These are phyloP conservation scores for Asclepias syriaca DNA, from an alignment of 257 asterid species.

Conservation along the genomic window DNA sequence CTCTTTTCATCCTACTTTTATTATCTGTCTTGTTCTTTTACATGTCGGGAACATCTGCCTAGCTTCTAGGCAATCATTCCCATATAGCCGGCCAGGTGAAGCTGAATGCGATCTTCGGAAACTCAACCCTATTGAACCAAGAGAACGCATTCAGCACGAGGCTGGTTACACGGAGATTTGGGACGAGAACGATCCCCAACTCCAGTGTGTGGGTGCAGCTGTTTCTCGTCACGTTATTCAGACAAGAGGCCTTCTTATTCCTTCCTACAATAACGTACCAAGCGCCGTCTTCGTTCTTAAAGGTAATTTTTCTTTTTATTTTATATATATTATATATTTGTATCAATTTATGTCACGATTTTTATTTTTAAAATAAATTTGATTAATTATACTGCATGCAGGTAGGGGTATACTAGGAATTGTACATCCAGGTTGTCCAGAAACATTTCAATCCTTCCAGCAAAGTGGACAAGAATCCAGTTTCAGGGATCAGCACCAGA, in stretches of 20 bases:
- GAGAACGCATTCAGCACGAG: constrained; percentile 2
- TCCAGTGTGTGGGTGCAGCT: constrained; percentile 22
- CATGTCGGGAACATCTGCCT: not conserved
- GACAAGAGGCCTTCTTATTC: constrained; percentile 16
- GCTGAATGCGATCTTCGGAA: constrained; percentile 15
- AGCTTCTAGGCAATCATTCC: not conserved
- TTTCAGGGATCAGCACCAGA: constrained; percentile 42
- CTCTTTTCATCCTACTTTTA: not conserved
- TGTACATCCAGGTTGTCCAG: constrained; percentile 21
- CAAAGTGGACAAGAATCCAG: not conserved
- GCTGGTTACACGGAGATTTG: constrained; percentile 20
- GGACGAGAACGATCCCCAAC: constrained; percentile 14
- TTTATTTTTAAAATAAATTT: too few relatives aligned
- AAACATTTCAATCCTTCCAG: constrained; percentile 15
- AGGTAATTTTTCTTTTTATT: not conserved
- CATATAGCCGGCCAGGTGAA: not conserved
- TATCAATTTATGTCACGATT: too few relatives aligned
- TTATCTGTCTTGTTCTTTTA: constrained; percentile 8
- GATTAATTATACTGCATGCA: not conserved
- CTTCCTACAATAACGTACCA: constrained; percentile 18
- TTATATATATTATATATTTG: too few relatives aligned
- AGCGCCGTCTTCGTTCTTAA: constrained; percentile 5
- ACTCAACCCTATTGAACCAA: constrained; percentile 20
- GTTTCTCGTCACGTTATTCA: constrained; percentile 13
- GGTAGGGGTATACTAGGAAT: constrained; percentile 18